Base-by-base conservation (phyloP, 208 protist species). In the Wallacemonas sp. region DNA sequence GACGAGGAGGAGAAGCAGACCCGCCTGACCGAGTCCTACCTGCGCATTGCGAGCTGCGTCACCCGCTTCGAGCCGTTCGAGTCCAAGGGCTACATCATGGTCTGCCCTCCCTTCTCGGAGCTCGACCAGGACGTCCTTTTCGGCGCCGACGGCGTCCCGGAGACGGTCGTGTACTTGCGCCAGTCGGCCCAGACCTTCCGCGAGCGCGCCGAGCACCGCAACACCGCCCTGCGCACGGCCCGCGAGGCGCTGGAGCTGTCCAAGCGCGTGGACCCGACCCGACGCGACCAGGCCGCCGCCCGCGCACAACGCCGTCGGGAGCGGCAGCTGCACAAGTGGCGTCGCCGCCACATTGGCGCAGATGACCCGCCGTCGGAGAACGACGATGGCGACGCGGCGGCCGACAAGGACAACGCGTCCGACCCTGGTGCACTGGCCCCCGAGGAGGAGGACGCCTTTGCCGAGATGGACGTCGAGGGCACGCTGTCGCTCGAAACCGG, bases 1-100 rank as follows among this genome's bases (percentile, higher is more conserved):
- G 86, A 89, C 22, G 77, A 86, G 16, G 85, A 94, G 64, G 89
- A 87, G 10, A 84, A 87, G 67, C 75, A 94, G 38, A 61, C 81
- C 41, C 89, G 92, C 10, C 66, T 97, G 29, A 88, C 57, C 52
- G 84, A 95, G 78, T 72, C 92, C n/a, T 93, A 92, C 67, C 65
- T 93, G 46, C 82, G 84, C 59, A 83, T 97, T 20, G 84, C 86
- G 1, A 85, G 83, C 57, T 91, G 76, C 70, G 78, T 95, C 39
- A 92, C 86, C 16, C 89, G 86, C 41, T 80, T 95, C 61, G 81
- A 92, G 57, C 92, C 92, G n/a, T 97, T 97, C 45, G 84, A 91
- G 32, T 86, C 80, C 22, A 67, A 84, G 29, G 92, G 92, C 42
- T 97, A 97, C 74, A 75, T 90, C 54, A 91, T 97, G 84, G 79